These are phyloP conservation scores for Trichoderma atroviride DNA, from an alignment of 2,329 filamentous ascomycete species.

Conservation along the genomic window DNA sequence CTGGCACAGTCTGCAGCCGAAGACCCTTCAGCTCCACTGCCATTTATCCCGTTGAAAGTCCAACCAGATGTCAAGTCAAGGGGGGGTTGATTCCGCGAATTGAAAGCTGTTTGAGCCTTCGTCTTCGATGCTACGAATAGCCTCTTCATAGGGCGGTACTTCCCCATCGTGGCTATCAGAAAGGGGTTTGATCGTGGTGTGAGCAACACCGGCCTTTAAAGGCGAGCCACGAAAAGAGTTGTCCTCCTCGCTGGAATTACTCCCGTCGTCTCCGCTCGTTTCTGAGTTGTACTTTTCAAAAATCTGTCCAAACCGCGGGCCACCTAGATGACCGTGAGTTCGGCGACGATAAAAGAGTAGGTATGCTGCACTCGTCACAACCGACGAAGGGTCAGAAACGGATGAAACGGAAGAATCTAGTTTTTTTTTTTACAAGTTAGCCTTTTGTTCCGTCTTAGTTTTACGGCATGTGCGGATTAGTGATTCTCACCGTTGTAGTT, in stretches of 20 bases:
- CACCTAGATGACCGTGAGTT: slow-evolving; percentile 75
- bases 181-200: slow-evolving; percentile 36
- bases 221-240: slow-evolving; percentile 42
- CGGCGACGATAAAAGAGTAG: slow-evolving; percentile 94
- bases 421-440: slow-evolving; percentile 44
- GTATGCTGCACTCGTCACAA: slow-evolving; percentile 80
- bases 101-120: slow-evolving; percentile 46
- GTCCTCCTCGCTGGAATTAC: slow-evolving; percentile 73
- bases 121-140: slow-evolving; percentile 49
- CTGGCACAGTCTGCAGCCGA: slow-evolving; percentile 45
- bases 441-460: background rate
- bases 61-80: slow-evolving; percentile 46
- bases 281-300: slow-evolving; percentile 64
- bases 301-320: slow-evolving; percentile 71
- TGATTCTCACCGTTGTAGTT: slow-evolving; percentile 83
- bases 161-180: slow-evolving; percentile 37
- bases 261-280: slow-evolving; percentile 52
- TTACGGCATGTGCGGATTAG: background rate
- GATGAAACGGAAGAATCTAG: slow-evolving; percentile 74
- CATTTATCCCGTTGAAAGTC: slow-evolving; percentile 49
- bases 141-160: slow-evolving; percentile 40
- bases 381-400: slow-evolving; percentile 59
- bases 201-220: background rate
- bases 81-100: slow-evolving; percentile 36
- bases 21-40: slow-evolving; percentile 38